Conservation (phyloP, 2,329 filamentous ascomycete genomes). For the Neospermospora avenae region DNA sequence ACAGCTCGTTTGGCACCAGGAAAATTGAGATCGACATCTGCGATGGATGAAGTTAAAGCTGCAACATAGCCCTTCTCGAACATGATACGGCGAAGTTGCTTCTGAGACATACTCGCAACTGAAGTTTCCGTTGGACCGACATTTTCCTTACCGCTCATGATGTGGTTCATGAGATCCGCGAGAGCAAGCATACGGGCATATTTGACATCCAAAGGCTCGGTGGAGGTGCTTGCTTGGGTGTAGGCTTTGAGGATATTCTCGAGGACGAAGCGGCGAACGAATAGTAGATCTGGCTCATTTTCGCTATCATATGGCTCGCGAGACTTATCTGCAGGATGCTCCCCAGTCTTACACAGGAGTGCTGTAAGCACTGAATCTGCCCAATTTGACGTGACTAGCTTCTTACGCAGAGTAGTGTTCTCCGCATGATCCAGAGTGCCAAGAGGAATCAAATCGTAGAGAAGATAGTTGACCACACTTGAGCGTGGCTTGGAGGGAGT, state of each 20-base stretch:
- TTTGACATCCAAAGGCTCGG: slow-evolving; percentile 77
- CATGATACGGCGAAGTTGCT: slow-evolving; percentile 90
- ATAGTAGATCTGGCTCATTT: slow-evolving; percentile 79
- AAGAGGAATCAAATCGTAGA: slow-evolving; percentile 70
- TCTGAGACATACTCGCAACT: slow-evolving; percentile 57
- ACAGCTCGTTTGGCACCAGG: slow-evolving; percentile 90
- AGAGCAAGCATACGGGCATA: slow-evolving; percentile 86
- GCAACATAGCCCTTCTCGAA: slow-evolving; percentile 96
- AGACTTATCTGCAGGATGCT: slow-evolving; percentile 60
- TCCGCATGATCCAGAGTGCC: slow-evolving; percentile 69
- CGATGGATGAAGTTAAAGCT: slow-evolving; percentile 84
- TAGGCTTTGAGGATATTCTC: slow-evolving; percentile 91
- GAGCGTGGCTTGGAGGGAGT: slow-evolving; percentile 94
- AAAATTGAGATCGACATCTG: slow-evolving; percentile 93
- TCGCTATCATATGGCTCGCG: slow-evolving; percentile 63
- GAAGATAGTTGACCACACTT: slow-evolving; percentile 87
- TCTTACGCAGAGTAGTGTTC: slow-evolving; percentile 77
- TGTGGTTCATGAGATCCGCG: slow-evolving; percentile 87
- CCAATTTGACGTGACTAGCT: slow-evolving; percentile 76
- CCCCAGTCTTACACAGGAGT: slow-evolving; percentile 81
- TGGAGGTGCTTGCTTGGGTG: slow-evolving; percentile 77
- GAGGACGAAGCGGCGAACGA: slow-evolving; percentile 90
- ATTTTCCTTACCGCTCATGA: slow-evolving; percentile 78
- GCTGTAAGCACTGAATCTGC: slow-evolving; percentile 84
- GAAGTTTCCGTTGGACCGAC: slow-evolving; percentile 43